Evolutionary conservation across 2,329 filamentous ascomycete genomes (phyloP).

Genomic region (Exserohilum rostratum): DNA sequence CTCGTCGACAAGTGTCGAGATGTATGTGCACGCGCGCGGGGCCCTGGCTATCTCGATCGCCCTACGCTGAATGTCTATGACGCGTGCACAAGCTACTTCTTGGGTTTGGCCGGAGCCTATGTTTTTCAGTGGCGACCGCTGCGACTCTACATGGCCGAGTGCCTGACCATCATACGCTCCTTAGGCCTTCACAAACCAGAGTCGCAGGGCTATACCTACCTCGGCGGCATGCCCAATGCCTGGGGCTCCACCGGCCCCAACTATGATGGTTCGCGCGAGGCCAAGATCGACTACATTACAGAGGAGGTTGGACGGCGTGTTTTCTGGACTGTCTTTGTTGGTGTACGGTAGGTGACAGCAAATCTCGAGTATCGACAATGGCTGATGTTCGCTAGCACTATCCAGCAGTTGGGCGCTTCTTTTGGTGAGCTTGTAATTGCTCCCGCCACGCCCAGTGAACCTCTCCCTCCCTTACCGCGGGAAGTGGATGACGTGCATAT

Average conservation of each 20-base stretch:
- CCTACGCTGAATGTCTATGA: conserved; percentile 64
- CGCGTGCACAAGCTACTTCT: conserved; percentile 77
- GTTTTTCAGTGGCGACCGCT: conserved; percentile 71
- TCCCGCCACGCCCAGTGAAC: conserved; percentile 75
- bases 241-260: conserved; percentile 46
- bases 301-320: conserved; percentile 64
- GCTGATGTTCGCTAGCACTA: conserved; percentile 60
- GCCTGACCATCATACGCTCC: conserved; percentile 70
- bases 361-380: not conserved
- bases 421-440: conserved; percentile 76
- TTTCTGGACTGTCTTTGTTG: conserved; percentile 83
- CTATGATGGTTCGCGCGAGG: conserved; percentile 46
- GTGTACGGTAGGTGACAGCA: conserved; percentile 62
- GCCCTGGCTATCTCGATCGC: conserved; percentile 61
- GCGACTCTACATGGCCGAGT: conserved; percentile 74
- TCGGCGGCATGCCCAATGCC: conserved; percentile 42
- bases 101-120: conserved; percentile 70
- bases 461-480: conserved; percentile 77
- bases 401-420: conserved; percentile 76
- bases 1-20: conserved; percentile 74
- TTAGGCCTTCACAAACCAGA: conserved; percentile 67
- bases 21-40: conserved; percentile 71
- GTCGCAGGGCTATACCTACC: conserved; percentile 49
- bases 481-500: conserved; percentile 88
- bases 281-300: conserved; percentile 53